Evolutionary conservation across 2,329 filamentous ascomycete genomes (phyloP).

Genomic region (Coniella lustricola): DNA sequence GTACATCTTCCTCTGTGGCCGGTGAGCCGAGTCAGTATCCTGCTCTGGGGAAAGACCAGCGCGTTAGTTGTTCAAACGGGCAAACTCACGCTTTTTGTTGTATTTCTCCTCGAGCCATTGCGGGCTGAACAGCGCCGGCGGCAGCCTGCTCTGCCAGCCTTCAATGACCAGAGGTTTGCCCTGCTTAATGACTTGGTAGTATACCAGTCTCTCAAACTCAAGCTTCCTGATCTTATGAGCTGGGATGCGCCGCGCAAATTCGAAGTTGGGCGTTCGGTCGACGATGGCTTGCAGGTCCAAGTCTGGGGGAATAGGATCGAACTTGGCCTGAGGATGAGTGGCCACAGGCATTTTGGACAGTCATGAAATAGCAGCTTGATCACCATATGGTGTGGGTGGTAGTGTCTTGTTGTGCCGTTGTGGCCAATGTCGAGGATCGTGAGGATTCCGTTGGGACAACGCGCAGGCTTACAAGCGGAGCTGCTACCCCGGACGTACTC

Average conservation of each 20-base stretch:
- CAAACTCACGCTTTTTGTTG: slow-evolving; percentile 64
- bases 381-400: neutral
- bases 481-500: no score
- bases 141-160: slow-evolving; percentile 71
- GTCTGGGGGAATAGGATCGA: slow-evolving; percentile 83
- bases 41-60: neutral
- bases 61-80: neutral
- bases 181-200: slow-evolving; percentile 73
- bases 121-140: slow-evolving; percentile 69
- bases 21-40: slow-evolving; percentile 18
- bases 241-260: slow-evolving; percentile 76
- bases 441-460: no score
- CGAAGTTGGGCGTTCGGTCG: slow-evolving; percentile 73
- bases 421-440: no score
- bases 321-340: slow-evolving; percentile 75
- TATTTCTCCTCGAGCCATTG: slow-evolving; percentile 75
- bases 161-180: slow-evolving; percentile 89
- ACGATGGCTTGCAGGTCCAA: slow-evolving; percentile 73
- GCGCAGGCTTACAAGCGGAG: no score
- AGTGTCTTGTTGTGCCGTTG: neutral
- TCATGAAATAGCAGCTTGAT: neutral
- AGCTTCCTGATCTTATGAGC: slow-evolving; percentile 71
- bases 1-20: slow-evolving; percentile 68
- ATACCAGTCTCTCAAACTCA: slow-evolving; percentile 78
- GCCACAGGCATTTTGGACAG: slow-evolving; percentile 61